A percentile compares a stretch with the other conserved stretches of the same genome.
Evolutionary conservation across 495 filamentous ascomycete species (phyloP).

Genomic region (Usnea hakonensis): DNA sequence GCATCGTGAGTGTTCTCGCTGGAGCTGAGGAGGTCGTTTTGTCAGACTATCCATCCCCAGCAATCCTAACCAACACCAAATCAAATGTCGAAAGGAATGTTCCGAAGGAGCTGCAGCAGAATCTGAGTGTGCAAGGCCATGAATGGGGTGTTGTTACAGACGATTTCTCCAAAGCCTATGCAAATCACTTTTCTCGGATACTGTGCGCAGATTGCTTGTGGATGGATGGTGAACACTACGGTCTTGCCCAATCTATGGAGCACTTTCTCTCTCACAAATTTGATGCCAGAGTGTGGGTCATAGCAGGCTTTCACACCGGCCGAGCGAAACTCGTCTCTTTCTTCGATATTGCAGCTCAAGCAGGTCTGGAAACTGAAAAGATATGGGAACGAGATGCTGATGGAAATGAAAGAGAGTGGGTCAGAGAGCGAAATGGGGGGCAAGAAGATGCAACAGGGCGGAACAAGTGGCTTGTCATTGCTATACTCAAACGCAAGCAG

Average conservation of each 20-base stretch:
- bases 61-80: constrained; percentile 51
- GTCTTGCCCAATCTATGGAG: constrained; percentile 58
- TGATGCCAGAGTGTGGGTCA: constrained; percentile 52
- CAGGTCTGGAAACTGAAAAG: constrained; percentile 55
- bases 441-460: constrained; percentile 58
- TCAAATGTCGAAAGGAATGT: constrained; percentile 56
- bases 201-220: constrained; percentile 80
- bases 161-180: constrained; percentile 43
- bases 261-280: constrained; percentile 54
- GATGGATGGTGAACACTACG: constrained; percentile 72
- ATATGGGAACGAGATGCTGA: constrained; percentile 71
- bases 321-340: constrained; percentile 62
- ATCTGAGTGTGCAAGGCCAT: constrained; percentile 53
- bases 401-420: constrained; percentile 60
- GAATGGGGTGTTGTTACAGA: constrained; percentile 62
- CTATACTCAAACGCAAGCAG: constrained; percentile 45
- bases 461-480: constrained; percentile 74
- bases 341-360: constrained; percentile 52
- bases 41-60: constrained; percentile 69
- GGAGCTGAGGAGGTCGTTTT: constrained; percentile 56
- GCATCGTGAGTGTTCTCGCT: constrained; percentile 57
- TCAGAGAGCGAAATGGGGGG: constrained; percentile 38
- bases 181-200: constrained; percentile 55
- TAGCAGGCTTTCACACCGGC: constrained; percentile 82
- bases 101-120: constrained; percentile 7